Base-by-base conservation (phyloP, 1,284 basidiomycete species). In the Afroboletus lepidellus region DNA sequence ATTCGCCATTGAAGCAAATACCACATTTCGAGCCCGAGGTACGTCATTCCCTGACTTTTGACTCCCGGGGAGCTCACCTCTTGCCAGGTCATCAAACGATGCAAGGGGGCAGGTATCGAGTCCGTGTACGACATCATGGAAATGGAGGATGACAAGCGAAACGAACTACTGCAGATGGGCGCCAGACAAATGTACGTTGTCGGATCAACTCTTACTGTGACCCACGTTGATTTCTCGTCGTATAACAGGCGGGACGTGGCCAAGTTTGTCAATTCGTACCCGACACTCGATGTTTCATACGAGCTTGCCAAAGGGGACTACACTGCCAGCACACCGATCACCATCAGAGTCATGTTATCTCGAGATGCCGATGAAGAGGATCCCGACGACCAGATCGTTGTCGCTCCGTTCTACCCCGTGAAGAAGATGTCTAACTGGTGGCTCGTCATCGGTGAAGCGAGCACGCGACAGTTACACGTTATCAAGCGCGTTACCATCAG, bases 391-490 rank as follows among this genome's bases (percentile, higher is more conserved):
- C 88, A 93, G 68, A 78, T 77, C 8, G 95, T 95, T 18, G 80
- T 97, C 23, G 94, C 94, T 1, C 92, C 94, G 0, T 94, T 90
- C 75, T 99, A 92, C 76, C 95, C 96, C 0, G 75, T 74, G 51
- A 87, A 87, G 69, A 98, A 98, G 78, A 83, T 95, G 71, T 85
- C 91, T 51, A 94, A 94, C 64, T 99, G 95, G 94, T 99, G 95
- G 95, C 77, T 98, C 27, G 94, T 98, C 34, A 81, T 98, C 6
- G 94, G 94, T 27, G 92, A 97, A 59, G 83, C 73, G 52, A 78
- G 70, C 64, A 86, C 75, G 60, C 81, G 80, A 55, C 87, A 90
- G 60, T 75, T 99, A 38, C 84, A 95, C 29, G 90, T 92, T 46
- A 98, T 99, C 80, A 98, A 98, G 75, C 90, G 90, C 54, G 91